Evolutionary conservation across 2,329 filamentous ascomycete species (phyloP).

Genomic region (Fusarium concolor): DNA sequence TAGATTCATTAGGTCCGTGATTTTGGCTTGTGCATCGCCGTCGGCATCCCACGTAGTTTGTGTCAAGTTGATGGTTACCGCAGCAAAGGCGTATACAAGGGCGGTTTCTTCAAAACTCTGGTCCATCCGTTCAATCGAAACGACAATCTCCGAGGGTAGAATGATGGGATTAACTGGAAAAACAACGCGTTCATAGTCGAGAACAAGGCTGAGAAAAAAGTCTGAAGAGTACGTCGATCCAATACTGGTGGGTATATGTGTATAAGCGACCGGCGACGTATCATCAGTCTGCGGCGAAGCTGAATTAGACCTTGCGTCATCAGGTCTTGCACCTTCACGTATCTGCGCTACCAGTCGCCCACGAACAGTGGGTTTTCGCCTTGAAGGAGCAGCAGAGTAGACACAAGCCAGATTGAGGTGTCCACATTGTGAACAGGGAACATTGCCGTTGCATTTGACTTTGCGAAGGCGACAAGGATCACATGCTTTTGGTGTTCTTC

Average conservation of each 20-base stretch:
- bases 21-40: constrained; percentile 47
- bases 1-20: constrained; percentile 45
- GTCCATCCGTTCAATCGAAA: constrained; percentile 51
- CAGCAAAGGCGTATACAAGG: constrained; percentile 52
- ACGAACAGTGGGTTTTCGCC: constrained; percentile 51
- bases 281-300: constrained; percentile 23
- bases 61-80: constrained; percentile 53
- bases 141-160: constrained; percentile 47
- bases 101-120: constrained; percentile 50
- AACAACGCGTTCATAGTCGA: constrained; percentile 51
- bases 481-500: constrained; percentile 48
- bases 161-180: constrained; percentile 54
- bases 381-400: constrained; percentile 49
- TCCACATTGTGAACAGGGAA: constrained; percentile 53
- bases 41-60: constrained; percentile 47
- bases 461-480: constrained; percentile 55
- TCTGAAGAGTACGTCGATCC: constrained; percentile 41
- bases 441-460: constrained; percentile 51
- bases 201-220: constrained; percentile 51
- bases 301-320: constrained; percentile 30
- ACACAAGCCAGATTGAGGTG: constrained; percentile 52
- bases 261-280: constrained; percentile 1
- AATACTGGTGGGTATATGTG: constrained; percentile 17
- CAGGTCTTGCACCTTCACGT: constrained; percentile 42
- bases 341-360: constrained; percentile 53